These are phyloP conservation scores for Trifolium fragiferum DNA, from an alignment of 306 rosid genomes.

Conservation along the genomic window DNA sequence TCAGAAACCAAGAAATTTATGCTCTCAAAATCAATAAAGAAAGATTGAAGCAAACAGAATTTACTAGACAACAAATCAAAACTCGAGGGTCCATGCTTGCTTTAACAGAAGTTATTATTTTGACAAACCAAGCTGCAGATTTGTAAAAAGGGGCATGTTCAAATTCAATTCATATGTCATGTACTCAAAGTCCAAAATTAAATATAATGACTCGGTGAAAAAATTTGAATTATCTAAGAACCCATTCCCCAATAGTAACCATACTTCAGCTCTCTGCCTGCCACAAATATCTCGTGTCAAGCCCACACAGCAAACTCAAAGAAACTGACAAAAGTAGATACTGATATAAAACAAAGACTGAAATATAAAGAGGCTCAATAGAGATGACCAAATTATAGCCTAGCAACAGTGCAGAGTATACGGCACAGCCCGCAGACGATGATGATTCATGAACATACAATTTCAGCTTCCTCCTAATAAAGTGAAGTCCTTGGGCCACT, in stretches of 20 bases:
- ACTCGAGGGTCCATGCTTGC: not conserved
- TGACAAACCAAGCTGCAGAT: not conserved
- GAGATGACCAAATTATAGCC: not conserved
- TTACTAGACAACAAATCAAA: no score
- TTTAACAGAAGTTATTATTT: not conserved
- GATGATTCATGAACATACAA: not conserved
- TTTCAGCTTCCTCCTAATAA: not conserved
- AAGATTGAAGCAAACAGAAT: no score
- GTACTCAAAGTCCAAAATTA: not conserved
- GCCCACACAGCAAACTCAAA: not conserved
- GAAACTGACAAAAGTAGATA: not conserved
- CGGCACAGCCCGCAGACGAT: not conserved
- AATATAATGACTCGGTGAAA: not conserved
- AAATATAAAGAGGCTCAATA: not conserved
- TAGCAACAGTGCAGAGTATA: not conserved
- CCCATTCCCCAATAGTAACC: not conserved
- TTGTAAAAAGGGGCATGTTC: no score
- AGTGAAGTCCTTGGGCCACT: not conserved
- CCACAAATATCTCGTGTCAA: not conserved
- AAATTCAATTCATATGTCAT: no score
- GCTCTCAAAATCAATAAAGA: no score
- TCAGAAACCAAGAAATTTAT: no score
- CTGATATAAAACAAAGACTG: not conserved
- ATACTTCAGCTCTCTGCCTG: not conserved
- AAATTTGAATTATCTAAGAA: not conserved